Conservation (phyloP, 2,329 filamentous ascomycete genomes). For the Beauveria scarabaeidicola region DNA sequence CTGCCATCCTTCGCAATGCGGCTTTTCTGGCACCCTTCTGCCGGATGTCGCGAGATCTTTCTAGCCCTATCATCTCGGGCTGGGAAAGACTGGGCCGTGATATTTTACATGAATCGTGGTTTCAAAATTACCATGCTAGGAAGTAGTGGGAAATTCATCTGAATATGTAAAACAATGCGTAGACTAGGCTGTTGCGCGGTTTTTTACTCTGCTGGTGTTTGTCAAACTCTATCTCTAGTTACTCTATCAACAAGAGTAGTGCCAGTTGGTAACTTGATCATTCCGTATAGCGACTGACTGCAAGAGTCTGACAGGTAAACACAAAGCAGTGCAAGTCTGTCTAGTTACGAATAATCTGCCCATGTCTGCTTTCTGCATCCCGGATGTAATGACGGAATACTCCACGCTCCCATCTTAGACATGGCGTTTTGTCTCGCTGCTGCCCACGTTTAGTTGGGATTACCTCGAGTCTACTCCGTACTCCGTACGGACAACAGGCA, state of each 20-base stretch:
- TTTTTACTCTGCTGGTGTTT: background rate
- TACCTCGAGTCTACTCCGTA: too few species aligned
- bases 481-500: too few species aligned
- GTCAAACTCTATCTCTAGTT: background rate
- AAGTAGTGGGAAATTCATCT: background rate
- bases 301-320: too few species aligned
- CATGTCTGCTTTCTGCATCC: background rate
- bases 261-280: too few species aligned
- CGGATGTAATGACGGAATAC: background rate
- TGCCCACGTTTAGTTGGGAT: background rate
- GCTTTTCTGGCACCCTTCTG: background rate
- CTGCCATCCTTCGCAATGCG: background rate
- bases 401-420: constrained; percentile 2
- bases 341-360: too few species aligned
- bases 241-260: background rate
- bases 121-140: background rate
- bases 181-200: background rate
- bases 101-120: too few species aligned
- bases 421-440: constrained; percentile 7
- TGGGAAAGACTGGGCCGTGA: background rate
- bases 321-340: too few species aligned
- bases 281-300: too few species aligned
- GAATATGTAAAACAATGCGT: background rate
- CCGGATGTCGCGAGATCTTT: background rate
- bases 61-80: background rate